These are phyloP conservation scores for Arthroderma uncinatum DNA, from an alignment of 2,329 filamentous ascomycete genomes.

Conservation along the genomic window DNA sequence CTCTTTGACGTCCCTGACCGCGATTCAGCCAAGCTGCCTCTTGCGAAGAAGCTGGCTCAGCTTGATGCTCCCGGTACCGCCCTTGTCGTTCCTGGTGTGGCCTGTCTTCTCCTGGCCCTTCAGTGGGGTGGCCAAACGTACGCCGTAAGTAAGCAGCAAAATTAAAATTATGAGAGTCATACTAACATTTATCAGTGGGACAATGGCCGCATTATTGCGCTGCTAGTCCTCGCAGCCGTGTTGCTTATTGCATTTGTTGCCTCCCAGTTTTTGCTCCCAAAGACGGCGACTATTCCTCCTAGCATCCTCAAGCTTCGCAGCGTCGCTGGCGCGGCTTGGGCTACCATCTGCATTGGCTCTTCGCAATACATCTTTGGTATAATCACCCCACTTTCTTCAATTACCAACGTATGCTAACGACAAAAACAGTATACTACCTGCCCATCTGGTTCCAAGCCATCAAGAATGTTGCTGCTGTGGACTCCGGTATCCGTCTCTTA, in stretches of 20 bases:
- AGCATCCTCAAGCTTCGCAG: conserved; percentile 24
- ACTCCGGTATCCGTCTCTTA: conserved; percentile 23
- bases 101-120: conserved; percentile 19
- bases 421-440: conserved; percentile 8
- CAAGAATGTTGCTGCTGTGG: conserved; percentile 30
- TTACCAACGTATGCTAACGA: background rate
- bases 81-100: conserved; percentile 10
- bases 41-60: conserved; percentile 12
- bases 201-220: conserved; percentile 15
- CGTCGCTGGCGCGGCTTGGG: background rate
- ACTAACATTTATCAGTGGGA: conserved; percentile 16
- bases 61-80: conserved; percentile 19
- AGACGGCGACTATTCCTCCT: conserved; percentile 22
- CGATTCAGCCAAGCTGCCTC: background rate
- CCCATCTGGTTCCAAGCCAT: conserved; percentile 34
- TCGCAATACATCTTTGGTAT: background rate
- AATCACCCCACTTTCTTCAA: background rate
- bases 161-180: background rate
- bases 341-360: background rate
- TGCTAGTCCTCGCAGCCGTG: conserved; percentile 16
- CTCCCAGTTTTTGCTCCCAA: background rate
- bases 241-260: conserved; percentile 14
- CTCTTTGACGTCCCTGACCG: conserved; percentile 5
- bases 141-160: background rate
- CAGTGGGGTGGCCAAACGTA: conserved; percentile 19